phyloP scores from a whole-genome alignment of 2,329 filamentous ascomycete species.

The Trichoderma harzianum region DNA sequence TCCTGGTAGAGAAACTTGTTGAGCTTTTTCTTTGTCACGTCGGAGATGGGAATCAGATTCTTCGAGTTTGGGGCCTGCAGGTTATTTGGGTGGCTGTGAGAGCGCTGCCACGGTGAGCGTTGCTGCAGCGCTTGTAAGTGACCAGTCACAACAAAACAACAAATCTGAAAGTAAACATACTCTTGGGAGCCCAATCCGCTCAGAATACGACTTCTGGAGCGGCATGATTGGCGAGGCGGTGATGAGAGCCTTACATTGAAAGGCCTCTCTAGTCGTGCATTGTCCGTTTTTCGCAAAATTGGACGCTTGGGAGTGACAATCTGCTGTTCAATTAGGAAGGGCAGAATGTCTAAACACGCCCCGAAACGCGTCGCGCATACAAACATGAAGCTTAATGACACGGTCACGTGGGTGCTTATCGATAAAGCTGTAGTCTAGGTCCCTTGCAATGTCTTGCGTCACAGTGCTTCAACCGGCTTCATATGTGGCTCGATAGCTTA shows the following conservation, averaged over 20 bases:
- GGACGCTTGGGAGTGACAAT: not conserved
- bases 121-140: constrained; percentile 28
- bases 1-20: constrained; percentile 50
- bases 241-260: constrained; percentile 22
- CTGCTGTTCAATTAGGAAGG: not conserved
- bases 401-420: constrained; percentile 29
- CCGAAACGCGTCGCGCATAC: constrained; percentile 19
- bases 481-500: not conserved
- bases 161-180: constrained; percentile 28
- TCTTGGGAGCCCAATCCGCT: constrained; percentile 32
- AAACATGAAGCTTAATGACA: not conserved
- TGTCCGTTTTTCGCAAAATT: not conserved
- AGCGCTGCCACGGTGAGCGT: constrained; percentile 51
- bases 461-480: constrained; percentile 5
- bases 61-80: constrained; percentile 34
- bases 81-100: constrained; percentile 48
- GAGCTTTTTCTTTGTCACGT: constrained; percentile 59
- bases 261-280: constrained; percentile 15
- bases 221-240: constrained; percentile 30
- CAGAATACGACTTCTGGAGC: constrained; percentile 43
- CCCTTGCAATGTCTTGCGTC: constrained; percentile 17
- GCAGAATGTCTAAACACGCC: constrained; percentile 2
- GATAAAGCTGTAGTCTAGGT: constrained; percentile 28
- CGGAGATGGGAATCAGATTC: constrained; percentile 50
- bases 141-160: constrained; percentile 1